These are phyloP conservation scores for Spizellomyces sp. DNA, from an alignment of 192 early-diverging fungal species.

Conservation along the genomic window DNA sequence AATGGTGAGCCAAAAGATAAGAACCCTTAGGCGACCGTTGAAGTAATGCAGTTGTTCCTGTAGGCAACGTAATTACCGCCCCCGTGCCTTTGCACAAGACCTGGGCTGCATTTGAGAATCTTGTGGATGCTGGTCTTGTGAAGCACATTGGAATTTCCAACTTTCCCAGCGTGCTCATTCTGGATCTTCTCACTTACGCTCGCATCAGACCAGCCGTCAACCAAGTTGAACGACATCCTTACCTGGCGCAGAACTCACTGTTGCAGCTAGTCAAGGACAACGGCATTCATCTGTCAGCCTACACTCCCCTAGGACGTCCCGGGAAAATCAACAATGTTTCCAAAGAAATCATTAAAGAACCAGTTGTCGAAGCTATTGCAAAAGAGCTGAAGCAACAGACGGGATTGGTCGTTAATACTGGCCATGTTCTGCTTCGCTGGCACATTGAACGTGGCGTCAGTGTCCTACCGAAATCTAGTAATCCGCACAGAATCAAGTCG, in stretches of 20 bases:
- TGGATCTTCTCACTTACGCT: constrained; percentile 66
- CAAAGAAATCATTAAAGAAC: constrained; percentile 50
- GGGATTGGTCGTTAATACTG: constrained; percentile 40
- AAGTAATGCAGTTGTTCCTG: no score
- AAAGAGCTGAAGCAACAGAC: constrained; percentile 53
- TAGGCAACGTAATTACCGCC: background rate
- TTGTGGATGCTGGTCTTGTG: constrained; percentile 69
- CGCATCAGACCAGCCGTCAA: constrained; percentile 79
- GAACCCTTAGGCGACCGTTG: no score
- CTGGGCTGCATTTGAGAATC: constrained; percentile 64
- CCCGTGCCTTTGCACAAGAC: constrained; percentile 10
- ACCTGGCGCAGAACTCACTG: constrained; percentile 68
- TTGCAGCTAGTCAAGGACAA: constrained; percentile 71
- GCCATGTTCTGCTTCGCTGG: constrained; percentile 80
- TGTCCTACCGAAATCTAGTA: constrained; percentile 83
- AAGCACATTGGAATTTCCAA: constrained; percentile 88
- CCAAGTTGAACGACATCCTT: constrained; percentile 87
- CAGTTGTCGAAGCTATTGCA: constrained; percentile 49
- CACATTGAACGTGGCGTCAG: constrained; percentile 68
- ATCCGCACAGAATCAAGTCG: constrained; percentile 58
- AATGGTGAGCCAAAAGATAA: background rate
- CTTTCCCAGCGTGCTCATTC: constrained; percentile 53
- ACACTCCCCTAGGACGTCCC: constrained; percentile 76
- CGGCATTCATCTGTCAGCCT: constrained; percentile 76
- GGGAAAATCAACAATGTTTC: constrained; percentile 16